phyloP scores from a whole-genome alignment of 805 yeast genomes.

The Candida xiaguanensis region DNA sequence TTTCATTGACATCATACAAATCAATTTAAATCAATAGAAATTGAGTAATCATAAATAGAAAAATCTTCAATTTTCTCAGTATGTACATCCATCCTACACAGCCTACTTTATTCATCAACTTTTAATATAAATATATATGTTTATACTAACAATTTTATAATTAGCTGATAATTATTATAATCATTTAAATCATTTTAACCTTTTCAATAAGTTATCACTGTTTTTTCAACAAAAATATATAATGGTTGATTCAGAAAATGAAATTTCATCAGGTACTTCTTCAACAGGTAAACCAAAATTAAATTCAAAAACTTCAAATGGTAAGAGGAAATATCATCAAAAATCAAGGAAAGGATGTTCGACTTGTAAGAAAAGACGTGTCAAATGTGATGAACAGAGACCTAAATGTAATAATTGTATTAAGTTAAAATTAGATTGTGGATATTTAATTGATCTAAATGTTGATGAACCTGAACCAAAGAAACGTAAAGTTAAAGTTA shows the following conservation, averaged over 20 bases:
- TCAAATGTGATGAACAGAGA: conserved; percentile 26
- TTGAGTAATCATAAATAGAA: too few species aligned
- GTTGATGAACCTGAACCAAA: neutral
- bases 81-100: too few species aligned
- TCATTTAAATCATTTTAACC: too few species aligned
- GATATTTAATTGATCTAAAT: conserved; percentile 17
- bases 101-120: too few species aligned
- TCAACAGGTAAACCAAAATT: neutral
- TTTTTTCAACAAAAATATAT: conserved; percentile 2
- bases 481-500: neutral
- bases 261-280: neutral
- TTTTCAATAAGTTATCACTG: neutral
- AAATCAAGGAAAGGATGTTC: conserved; percentile 21
- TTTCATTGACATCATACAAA: neutral
- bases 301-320: conserved; percentile 38
- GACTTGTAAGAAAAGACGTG: conserved; percentile 18
- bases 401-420: conserved; percentile 21
- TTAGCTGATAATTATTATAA: too few species aligned
- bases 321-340: conserved; percentile 77
- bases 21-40: too few species aligned
- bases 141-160: neutral
- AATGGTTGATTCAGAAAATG: neutral
- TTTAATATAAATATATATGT: too few species aligned
- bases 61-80: too few species aligned
- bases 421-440: conserved; percentile 53